These are phyloP conservation scores for Gossypium aridum DNA, from an alignment of 441 rosid genomes.

Conservation along the genomic window DNA sequence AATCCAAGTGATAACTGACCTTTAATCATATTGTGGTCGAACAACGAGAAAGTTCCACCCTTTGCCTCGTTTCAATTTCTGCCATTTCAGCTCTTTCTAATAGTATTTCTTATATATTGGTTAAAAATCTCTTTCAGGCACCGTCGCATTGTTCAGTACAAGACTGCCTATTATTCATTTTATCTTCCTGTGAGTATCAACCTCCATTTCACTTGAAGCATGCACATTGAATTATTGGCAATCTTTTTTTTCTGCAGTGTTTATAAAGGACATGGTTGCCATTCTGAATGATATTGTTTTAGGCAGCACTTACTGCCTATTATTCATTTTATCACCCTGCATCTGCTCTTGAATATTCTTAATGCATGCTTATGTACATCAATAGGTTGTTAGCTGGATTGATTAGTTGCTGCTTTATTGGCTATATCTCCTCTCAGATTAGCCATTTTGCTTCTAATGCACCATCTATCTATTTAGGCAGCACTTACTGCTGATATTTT, in stretches of 20 bases:
- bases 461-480: neutral
- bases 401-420: neutral
- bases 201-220: neutral
- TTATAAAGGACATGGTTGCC: neutral
- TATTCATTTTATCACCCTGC: neutral
- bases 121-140: slow-evolving; percentile 44
- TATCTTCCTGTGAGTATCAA: slow-evolving; percentile 32
- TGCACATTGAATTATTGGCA: neutral
- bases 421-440: neutral
- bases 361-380: neutral
- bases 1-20: neutral
- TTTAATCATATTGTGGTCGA: neutral
- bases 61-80: neutral
- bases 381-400: neutral
- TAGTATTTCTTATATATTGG: slow-evolving; percentile 8
- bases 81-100: neutral
- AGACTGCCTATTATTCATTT: slow-evolving; percentile 7
- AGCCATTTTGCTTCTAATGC: neutral
- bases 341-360: neutral
- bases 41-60: neutral
- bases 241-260: neutral
- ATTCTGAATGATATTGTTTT: neutral
- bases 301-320: neutral
- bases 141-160: slow-evolving; percentile 50
- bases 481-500: neutral